Evolutionary conservation across 257 asterid genomes (phyloP).

Genomic region (Rubia yunnanensis): DNA sequence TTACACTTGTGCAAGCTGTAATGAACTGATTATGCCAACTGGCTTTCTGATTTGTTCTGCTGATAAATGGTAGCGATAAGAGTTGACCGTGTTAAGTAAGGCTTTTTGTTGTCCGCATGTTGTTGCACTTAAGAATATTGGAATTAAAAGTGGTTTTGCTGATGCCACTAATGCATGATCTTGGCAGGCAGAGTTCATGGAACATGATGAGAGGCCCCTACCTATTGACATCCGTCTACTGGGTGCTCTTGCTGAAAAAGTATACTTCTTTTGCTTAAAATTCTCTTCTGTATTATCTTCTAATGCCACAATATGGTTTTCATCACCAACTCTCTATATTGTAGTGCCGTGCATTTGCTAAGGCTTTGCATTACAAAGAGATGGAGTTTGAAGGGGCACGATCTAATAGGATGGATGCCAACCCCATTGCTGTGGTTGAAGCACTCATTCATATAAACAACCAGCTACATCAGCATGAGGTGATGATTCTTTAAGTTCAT

Average conservation of each 20-base stretch:
- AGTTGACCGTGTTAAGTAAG: too few species aligned
- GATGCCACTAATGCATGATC: slow-evolving; percentile 13
- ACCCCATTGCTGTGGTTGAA: slow-evolving; percentile 95
- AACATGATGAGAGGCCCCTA: slow-evolving; percentile 92
- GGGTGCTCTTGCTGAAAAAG: slow-evolving; percentile 99
- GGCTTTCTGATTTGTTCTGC: background rate
- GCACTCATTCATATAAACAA: slow-evolving; percentile 94
- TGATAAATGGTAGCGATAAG: background rate
- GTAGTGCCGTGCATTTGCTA: slow-evolving; percentile 98
- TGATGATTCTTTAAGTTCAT: slow-evolving; percentile 20
- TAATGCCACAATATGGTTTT: slow-evolving; percentile 2
- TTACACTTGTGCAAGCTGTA: background rate
- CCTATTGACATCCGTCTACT: slow-evolving; percentile 96
- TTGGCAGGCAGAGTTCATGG: slow-evolving; percentile 99
- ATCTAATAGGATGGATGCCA: slow-evolving; percentile 77
- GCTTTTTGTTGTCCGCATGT: background rate
- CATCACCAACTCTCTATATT: slow-evolving; percentile 20
- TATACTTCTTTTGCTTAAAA: slow-evolving; percentile 16
- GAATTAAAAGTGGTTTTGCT: slow-evolving; percentile 12
- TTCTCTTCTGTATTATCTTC: slow-evolving; percentile 9
- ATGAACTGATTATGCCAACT: background rate
- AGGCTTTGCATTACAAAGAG: slow-evolving; percentile 97
- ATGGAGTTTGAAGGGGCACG: slow-evolving; percentile 96
- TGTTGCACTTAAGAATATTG: slow-evolving; percentile 1
- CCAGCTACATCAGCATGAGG: slow-evolving; percentile 98